Base-by-base conservation (phyloP, 2,329 filamentous ascomycete genomes). In the Colletotrichum neosansevieriae region DNA sequence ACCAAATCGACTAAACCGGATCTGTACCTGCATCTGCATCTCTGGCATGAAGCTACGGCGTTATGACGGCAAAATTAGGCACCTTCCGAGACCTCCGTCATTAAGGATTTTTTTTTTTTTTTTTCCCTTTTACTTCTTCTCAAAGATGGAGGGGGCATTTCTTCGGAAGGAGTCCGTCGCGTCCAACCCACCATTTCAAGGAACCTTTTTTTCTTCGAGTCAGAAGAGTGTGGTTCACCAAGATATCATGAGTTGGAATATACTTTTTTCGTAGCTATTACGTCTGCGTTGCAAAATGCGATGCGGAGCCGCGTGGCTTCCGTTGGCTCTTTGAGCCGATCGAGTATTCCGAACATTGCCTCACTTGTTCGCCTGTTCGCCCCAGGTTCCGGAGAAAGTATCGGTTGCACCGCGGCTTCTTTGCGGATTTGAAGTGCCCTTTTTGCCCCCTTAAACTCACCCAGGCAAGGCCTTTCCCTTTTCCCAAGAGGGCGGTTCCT, bases 351-450 rank as follows among this genome's bases (percentile, higher is more conserved):
- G 24, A 24, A 24, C 24, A 24, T 24, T 21, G 24, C 24, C 24
- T 24, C 24, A 24, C 24, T 4, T 24, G 4, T 24, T 24, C 24
- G 24, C 29, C 29, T 9, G 29, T 29, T 29, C 29, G 29, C 29
- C 29, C 29, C 29, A 29, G 29, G 29, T 21, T 5, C 19, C 50
- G 56, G 65, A 64, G 47, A 59, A 68, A 64, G 65, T 45, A 17
- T 68, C 65, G 65, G 65, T 32, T 49, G 21, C 51, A 68, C 47
- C 47, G 57, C 62, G 67, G 62, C 63, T 66, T 56, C 63, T 62
- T 58, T 67, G 62, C 56, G 63, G 56, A 40, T 38, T 10, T 58
- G 21, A 29, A 29, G 24, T 4, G 24, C 21, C 21, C 21, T 21
- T 21, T 21, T 21, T 21, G 4, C 29, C 6, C 6, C 29, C 29